Conservation (phyloP, 257 asterid genomes). For the Solanum corneliomulleri region DNA sequence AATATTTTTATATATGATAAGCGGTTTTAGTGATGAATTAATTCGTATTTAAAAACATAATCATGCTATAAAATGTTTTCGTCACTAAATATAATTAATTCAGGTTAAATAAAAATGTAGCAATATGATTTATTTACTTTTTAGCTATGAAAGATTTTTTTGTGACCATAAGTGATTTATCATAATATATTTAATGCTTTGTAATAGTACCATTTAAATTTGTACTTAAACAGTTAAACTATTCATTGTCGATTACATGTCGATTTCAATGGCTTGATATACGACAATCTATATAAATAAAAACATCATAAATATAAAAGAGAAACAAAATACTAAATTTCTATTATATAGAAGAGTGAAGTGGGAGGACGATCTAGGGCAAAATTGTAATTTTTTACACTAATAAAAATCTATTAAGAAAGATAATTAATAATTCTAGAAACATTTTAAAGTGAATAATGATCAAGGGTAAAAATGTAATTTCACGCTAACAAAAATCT, state of each 20-base stretch:
- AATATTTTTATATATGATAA: too few relatives aligned
- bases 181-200: neutral
- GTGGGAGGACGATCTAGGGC: too few relatives aligned
- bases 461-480: too few relatives aligned
- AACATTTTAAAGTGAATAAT: too few relatives aligned
- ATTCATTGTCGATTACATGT: neutral
- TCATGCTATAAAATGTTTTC: neutral
- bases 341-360: too few relatives aligned
- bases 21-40: neutral
- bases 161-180: neutral
- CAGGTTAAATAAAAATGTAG: neutral
- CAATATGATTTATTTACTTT: neutral
- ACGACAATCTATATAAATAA: neutral
- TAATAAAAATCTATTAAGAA: too few relatives aligned
- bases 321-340: neutral
- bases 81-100: neutral
- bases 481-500: too few relatives aligned
- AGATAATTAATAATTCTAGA: too few relatives aligned
- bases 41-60: neutral
- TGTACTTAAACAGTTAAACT: neutral
- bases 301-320: neutral
- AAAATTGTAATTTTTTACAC: too few relatives aligned
- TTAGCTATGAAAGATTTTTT: neutral
- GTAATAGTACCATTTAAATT: neutral
- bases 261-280: neutral